A percentile compares a stretch with the other conserved stretches of the same genome.
phyloP scores from a whole-genome alignment of 306 rosid genomes.

The Inga laurina region DNA sequence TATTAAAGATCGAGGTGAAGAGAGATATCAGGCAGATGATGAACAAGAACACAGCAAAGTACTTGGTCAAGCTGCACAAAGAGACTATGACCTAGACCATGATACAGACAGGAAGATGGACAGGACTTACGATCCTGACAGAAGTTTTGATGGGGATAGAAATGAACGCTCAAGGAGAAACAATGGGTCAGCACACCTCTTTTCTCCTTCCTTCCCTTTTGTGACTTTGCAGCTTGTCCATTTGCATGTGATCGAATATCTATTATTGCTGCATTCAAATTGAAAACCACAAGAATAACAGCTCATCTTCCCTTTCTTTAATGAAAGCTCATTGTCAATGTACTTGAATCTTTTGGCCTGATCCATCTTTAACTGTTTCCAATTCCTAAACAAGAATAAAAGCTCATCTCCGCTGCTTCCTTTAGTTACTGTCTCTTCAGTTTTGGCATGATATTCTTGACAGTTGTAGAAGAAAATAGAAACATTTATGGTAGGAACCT shows the following conservation, averaged over 20 bases:
- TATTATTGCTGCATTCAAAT: neutral
- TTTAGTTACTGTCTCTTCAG: neutral
- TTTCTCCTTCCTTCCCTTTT: neutral
- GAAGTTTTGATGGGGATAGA: constrained; percentile 46
- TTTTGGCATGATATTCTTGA: neutral
- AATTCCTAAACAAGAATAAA: neutral
- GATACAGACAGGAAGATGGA: constrained; percentile 51
- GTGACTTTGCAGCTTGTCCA: neutral
- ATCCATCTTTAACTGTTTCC: neutral
- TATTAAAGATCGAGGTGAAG: constrained; percentile 47
- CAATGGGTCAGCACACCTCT: constrained; percentile 53
- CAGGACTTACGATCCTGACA: constrained; percentile 45
- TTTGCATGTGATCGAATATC: neutral
- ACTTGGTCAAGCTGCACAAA: constrained; percentile 43
- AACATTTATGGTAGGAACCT: neutral
- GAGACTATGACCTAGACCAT: constrained; percentile 45
- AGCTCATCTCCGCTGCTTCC: neutral
- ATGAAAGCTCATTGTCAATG: neutral
- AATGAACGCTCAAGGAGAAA: constrained; percentile 51
- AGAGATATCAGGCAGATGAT: constrained; percentile 38
- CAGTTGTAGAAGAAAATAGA: neutral
- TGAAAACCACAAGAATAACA: neutral
- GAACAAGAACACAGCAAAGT: constrained; percentile 43
- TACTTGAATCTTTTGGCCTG: neutral
- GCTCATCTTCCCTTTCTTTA: neutral